Evolutionary conservation across 2,329 filamentous ascomycete genomes (phyloP), one percentile per base, ranked within the genome.

Genomic region (Neocucurbitaria cava): DNA sequence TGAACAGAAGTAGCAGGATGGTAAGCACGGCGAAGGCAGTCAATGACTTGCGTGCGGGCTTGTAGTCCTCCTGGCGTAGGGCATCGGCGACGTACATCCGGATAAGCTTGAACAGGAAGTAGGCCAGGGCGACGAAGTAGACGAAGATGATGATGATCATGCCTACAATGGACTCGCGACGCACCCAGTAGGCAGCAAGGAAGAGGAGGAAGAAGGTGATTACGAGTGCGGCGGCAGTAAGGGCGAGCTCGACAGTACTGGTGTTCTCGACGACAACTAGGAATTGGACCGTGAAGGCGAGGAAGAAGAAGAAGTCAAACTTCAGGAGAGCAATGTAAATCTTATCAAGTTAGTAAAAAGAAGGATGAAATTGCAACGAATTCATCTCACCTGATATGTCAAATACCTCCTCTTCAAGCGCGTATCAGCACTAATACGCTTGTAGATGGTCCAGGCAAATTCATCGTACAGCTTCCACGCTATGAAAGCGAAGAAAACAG

Each of bases 301-400:
- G 87, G 83, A 99, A 99, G 83, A 99, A 98, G 87, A 99, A 99
- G 79, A 99, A 98, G 79, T 99, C 95, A 76, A 99, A 99, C 78
- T 99, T 99, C 62, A 99, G 85, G 10, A 99, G 85, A 33, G 95
- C 92, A 70, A 99, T 97, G 78, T 97, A 99, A 76, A 99, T 93
- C 93, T 96, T 59, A 23, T 9, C 3, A 31, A 6, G 61, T 71
- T 41, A 71, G 64, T 18, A 17, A n/a, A n/a, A n/a, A n/a, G n/a
- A n/a, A n/a, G n/a, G n/a, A n/a, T n/a, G n/a, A n/a, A n/a, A n/a
- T n/a, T n/a, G n/a, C n/a, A n/a, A n/a, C n/a, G n/a, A n/a, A n/a
- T n/a, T n/a, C n/a, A 15, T 10, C 31, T 47, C 81, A 96, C 92
- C 87, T 99, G 95, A 75, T 96, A 99, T 58, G 94, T 91, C 56